A percentile compares a stretch with the other conserved stretches of the same genome.
These are phyloP conservation scores for Symbiodinium natans DNA, from an alignment of 73 alveolate species.

Conservation along the genomic window DNA sequence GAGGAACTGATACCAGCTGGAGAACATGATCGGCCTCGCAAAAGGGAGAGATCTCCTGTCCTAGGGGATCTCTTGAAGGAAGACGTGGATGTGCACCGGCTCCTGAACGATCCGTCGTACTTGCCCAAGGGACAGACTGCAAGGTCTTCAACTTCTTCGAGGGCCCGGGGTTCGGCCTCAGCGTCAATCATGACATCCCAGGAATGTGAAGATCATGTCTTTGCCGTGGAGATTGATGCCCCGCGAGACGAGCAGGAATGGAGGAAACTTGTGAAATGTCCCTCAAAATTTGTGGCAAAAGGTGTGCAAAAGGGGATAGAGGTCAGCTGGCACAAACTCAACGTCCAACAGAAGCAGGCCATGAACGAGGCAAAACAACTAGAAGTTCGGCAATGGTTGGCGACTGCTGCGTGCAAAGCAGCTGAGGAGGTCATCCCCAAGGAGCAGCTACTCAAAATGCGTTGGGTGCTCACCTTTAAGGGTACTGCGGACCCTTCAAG, in stretches of 20 bases:
- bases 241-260: neutral
- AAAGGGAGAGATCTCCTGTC: neutral
- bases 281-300: slow-evolving; percentile 19
- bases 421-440: neutral
- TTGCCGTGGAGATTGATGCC: neutral
- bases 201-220: neutral
- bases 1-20: neutral
- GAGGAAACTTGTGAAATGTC: neutral
- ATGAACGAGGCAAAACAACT: neutral
- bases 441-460: no score
- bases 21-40: neutral
- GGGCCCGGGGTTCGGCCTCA: neutral
- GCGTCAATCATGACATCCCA: neutral
- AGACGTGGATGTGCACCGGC: neutral
- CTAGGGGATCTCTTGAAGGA: neutral
- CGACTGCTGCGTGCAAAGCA: neutral
- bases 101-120: neutral
- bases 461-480: no score
- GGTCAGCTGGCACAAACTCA: slow-evolving; percentile 5
- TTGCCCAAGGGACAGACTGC: neutral
- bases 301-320: neutral
- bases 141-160: neutral
- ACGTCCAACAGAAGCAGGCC: neutral
- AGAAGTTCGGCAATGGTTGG: slow-evolving; percentile 4
- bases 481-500: neutral